phyloP scores from a whole-genome alignment of 2,329 filamentous ascomycete species.

The Trichoderma sp. region DNA sequence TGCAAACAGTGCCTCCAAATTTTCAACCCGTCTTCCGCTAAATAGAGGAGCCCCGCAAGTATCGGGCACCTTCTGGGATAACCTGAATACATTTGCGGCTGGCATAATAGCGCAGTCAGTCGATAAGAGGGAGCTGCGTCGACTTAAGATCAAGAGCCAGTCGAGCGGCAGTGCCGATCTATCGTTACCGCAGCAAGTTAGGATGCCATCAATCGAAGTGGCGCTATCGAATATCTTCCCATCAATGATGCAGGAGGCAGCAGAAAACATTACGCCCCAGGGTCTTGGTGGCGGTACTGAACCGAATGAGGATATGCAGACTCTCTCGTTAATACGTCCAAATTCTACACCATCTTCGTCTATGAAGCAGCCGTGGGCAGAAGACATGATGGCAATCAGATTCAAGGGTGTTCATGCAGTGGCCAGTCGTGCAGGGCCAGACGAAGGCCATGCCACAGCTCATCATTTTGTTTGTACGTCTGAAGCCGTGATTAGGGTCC shows the following conservation, averaged over 20 bases:
- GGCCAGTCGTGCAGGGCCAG: constrained; percentile 20
- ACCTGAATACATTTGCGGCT: constrained; percentile 52
- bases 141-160: constrained; percentile 46
- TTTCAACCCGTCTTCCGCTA: constrained; percentile 47
- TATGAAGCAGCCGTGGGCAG: constrained; percentile 54
- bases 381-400: constrained; percentile 59
- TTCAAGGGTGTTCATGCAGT: constrained; percentile 51
- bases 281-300: constrained; percentile 16
- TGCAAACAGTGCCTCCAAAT: constrained; percentile 32
- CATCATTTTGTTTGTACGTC: constrained; percentile 44
- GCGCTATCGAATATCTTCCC: constrained; percentile 51
- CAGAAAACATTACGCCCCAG: constrained; percentile 18
- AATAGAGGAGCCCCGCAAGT: constrained; percentile 47
- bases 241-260: constrained; percentile 34
- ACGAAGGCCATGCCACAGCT: constrained; percentile 23
- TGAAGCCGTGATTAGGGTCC: constrained; percentile 58
- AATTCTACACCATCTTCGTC: constrained; percentile 28
- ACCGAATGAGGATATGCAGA: constrained; percentile 27
- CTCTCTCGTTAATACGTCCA: constrained; percentile 31
- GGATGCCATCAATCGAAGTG: constrained; percentile 51
- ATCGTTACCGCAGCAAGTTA: constrained; percentile 46
- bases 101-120: constrained; percentile 54
- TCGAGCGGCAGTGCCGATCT: constrained; percentile 40
- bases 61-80: constrained; percentile 54
- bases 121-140: constrained; percentile 52